Conservation (phyloP, 108 stramenopile genomes). For the Pseudonitzschia multiseries region DNA sequence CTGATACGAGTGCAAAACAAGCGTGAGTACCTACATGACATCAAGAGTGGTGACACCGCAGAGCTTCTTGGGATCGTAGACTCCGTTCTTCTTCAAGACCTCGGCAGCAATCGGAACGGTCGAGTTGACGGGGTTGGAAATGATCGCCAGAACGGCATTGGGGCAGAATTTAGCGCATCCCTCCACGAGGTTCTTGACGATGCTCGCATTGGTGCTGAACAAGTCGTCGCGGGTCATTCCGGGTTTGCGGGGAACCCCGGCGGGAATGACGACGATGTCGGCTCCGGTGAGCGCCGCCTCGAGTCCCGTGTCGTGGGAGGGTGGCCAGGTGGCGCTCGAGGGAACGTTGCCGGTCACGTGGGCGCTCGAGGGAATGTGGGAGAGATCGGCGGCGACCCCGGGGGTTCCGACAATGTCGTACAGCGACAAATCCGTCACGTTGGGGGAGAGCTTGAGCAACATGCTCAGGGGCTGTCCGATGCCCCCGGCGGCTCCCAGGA, state of each 20-base stretch:
- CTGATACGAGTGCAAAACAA: no score
- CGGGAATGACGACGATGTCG: slow-evolving; percentile 98
- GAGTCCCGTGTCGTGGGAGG: slow-evolving; percentile 61
- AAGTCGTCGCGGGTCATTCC: slow-evolving; percentile 97
- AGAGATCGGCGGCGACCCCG: slow-evolving; percentile 97
- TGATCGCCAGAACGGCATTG: slow-evolving; percentile 95
- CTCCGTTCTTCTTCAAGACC: slow-evolving; percentile 92
- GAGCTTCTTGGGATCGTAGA: slow-evolving; percentile 93
- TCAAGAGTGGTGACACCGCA: slow-evolving; percentile 99
- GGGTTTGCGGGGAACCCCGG: slow-evolving; percentile 98
- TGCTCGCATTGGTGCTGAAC: slow-evolving; percentile 57
- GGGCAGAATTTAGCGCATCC: slow-evolving; percentile 95
- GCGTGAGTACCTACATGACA: slow-evolving; percentile 51
- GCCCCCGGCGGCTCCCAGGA: slow-evolving; percentile 95
- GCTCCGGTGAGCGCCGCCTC: slow-evolving; percentile 77
- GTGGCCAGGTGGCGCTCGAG: slow-evolving; percentile 73
- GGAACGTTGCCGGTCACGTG: slow-evolving; percentile 69
- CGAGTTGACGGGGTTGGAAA: slow-evolving; percentile 99
- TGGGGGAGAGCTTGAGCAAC: slow-evolving; percentile 91
- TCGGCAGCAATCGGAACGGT: slow-evolving; percentile 99
- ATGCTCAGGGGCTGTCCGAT: slow-evolving; percentile 98
- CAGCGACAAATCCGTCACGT: slow-evolving; percentile 77
- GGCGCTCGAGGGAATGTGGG: slow-evolving; percentile 45
- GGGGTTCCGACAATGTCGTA: slow-evolving; percentile 94
- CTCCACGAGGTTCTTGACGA: slow-evolving; percentile 95